Evolutionary conservation across 768 basidiomycete species (phyloP).

Genomic region (Cystoderma amianthinum): DNA sequence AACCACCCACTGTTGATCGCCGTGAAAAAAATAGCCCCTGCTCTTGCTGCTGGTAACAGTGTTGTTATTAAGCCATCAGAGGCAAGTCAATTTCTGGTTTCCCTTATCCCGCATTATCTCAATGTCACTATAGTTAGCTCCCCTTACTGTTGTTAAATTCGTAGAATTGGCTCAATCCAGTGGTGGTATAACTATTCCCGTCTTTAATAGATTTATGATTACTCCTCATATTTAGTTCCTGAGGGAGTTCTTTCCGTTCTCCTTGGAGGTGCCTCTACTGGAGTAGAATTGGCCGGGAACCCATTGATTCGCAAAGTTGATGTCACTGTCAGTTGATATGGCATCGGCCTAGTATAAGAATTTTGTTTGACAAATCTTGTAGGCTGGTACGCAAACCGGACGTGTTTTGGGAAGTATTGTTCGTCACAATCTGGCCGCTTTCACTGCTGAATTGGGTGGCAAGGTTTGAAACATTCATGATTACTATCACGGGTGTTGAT

Average conservation of each 20-base stretch:
- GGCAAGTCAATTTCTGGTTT: slow-evolving; percentile 22
- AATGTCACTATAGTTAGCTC: slow-evolving; percentile 46
- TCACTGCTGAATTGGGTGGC: slow-evolving; percentile 82
- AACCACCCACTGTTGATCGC: slow-evolving; percentile 89
- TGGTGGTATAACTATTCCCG: slow-evolving; percentile 40
- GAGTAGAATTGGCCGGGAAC: slow-evolving; percentile 58
- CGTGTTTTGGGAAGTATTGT: slow-evolving; percentile 67
- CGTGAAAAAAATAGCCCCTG: slow-evolving; percentile 83
- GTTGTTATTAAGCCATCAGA: slow-evolving; percentile 83
- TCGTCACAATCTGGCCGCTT: slow-evolving; percentile 66
- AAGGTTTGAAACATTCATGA: slow-evolving; percentile 34
- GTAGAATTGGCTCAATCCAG: slow-evolving; percentile 55
- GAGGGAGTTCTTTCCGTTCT: slow-evolving; percentile 66
- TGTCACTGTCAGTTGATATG: slow-evolving; percentile 52
- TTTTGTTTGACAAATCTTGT: not conserved
- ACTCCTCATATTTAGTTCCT: slow-evolving; percentile 48
- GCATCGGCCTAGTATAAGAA: not conserved
- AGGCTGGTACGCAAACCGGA: slow-evolving; percentile 79
- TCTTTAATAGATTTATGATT: not conserved
- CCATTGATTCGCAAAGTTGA: slow-evolving; percentile 74
- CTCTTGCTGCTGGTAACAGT: slow-evolving; percentile 78
- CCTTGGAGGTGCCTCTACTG: slow-evolving; percentile 67
- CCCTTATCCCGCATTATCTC: not conserved
- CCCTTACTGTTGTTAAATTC: slow-evolving; percentile 75
- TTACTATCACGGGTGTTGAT: slow-evolving; percentile 4